Evolutionary conservation across 164 flowering plant genomes (phyloP).

Genomic region (Litsea cubeba): DNA sequence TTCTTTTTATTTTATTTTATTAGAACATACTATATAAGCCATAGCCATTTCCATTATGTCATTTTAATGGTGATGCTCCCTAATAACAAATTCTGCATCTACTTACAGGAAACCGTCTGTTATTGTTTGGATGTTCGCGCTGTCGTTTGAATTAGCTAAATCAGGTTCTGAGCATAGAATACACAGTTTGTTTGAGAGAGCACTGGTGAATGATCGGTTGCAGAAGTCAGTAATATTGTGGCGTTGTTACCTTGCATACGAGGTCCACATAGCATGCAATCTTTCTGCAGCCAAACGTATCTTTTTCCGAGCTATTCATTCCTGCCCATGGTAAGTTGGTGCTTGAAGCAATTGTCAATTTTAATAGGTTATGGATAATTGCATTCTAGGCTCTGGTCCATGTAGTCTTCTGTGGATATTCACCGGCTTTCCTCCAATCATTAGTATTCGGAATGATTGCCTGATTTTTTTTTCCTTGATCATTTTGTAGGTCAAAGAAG

Average conservation of each 20-base stretch:
- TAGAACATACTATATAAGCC: too few relatives aligned
- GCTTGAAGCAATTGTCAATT: not conserved
- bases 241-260: conserved; percentile 78
- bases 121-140: conserved; percentile 56
- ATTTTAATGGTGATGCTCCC: not conserved
- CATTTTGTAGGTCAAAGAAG: conserved; percentile 67
- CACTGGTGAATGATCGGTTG: conserved; percentile 51
- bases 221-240: conserved; percentile 67
- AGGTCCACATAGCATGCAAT: conserved; percentile 44
- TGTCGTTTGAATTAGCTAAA: conserved; percentile 61
- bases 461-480: not conserved
- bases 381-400: too few relatives aligned
- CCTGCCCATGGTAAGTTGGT: conserved; percentile 83
- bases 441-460: too few relatives aligned
- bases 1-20: too few relatives aligned
- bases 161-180: conserved; percentile 67
- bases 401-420: too few relatives aligned
- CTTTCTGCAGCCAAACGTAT: conserved; percentile 66
- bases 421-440: too few relatives aligned
- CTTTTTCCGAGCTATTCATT: conserved; percentile 88
- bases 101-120: conserved; percentile 74
- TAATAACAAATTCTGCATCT: conserved; percentile 2
- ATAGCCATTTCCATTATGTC: not conserved
- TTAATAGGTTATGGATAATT: not conserved
- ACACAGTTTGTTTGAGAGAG: conserved; percentile 82